phyloP scores from a whole-genome alignment of 805 yeast species.

The Tetrapisispora fleetii region DNA sequence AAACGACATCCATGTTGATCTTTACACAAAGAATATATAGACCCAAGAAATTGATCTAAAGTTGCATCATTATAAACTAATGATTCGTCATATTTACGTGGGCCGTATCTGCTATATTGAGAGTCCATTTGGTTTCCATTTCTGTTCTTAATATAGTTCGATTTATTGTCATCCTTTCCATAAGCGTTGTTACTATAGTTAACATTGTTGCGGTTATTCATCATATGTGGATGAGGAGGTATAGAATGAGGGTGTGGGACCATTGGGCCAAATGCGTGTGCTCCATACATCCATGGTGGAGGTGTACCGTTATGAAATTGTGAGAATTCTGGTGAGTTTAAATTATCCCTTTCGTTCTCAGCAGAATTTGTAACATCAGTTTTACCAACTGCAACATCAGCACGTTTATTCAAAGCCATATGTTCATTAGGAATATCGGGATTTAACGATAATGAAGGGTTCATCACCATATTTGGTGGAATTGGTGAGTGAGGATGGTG shows the following conservation, averaged over 20 bases:
- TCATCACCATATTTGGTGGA: slow-evolving; percentile 8
- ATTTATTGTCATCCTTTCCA: slow-evolving; percentile 3
- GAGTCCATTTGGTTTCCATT: slow-evolving; percentile 4
- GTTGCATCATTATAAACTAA: slow-evolving; percentile 58
- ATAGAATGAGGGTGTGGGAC: slow-evolving; percentile 19
- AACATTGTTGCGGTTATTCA: slow-evolving; percentile 10
- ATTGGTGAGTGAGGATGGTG: slow-evolving; percentile 20
- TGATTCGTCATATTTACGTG: slow-evolving; percentile 46
- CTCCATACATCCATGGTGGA: slow-evolving; percentile 28
- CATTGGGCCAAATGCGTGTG: slow-evolving; percentile 24
- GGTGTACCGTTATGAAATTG: slow-evolving; percentile 21
- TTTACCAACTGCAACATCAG: neutral
- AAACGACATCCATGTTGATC: slow-evolving; percentile 97
- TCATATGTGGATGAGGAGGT: slow-evolving; percentile 15
- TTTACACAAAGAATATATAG: slow-evolving; percentile 71
- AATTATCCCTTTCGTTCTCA: neutral
- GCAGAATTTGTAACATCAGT: neutral
- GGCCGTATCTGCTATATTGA: slow-evolving; percentile 5
- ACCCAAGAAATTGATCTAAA: slow-evolving; percentile 59
- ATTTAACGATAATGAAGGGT: neutral
- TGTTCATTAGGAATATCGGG: neutral
- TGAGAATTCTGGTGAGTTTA: neutral
- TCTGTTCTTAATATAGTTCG: slow-evolving; percentile 9
- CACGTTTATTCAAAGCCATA: neutral
- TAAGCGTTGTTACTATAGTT: neutral